Percentiles rank a stretch among this genome's conserved stretches.
Evolutionary conservation across 2,329 filamentous ascomycete genomes (phyloP).

Genomic region (Colletotrichum viniferum): DNA sequence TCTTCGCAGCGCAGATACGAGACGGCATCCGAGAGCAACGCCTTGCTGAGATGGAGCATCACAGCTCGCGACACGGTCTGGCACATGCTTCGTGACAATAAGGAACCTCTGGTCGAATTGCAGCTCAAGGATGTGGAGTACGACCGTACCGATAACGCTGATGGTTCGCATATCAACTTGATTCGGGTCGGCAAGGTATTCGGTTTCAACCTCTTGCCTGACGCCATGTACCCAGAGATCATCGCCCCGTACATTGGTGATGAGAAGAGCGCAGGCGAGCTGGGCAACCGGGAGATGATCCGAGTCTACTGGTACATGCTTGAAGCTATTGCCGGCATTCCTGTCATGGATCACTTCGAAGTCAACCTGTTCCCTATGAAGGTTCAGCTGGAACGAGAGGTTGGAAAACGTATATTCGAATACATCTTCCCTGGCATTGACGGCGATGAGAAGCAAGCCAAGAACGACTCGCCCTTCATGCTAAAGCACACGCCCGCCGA

Average conservation of each 20-base stretch:
- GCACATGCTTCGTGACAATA: conserved; percentile 89
- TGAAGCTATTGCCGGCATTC: conserved; percentile 95
- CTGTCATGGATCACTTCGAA: conserved; percentile 96
- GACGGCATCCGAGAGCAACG: conserved; percentile 72
- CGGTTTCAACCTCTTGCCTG: conserved; percentile 86
- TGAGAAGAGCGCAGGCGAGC: conserved; percentile 55
- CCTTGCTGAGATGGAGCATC: conserved; percentile 89
- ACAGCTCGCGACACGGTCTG: conserved; percentile 95
- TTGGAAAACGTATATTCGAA: conserved; percentile 92
- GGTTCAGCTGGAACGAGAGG: conserved; percentile 89
- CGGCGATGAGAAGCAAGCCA: conserved; percentile 51
- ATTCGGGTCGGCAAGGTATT: conserved; percentile 88
- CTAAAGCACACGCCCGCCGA: conserved; percentile 51
- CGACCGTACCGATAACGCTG: conserved; percentile 93
- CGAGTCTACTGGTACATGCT: conserved; percentile 98
- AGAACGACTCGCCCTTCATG: conserved; percentile 66
- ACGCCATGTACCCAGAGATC: conserved; percentile 95
- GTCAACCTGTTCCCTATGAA: conserved; percentile 92
- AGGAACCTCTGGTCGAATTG: conserved; percentile 89
- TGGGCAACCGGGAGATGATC: conserved; percentile 80
- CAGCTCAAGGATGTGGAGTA: conserved; percentile 91
- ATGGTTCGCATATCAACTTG: conserved; percentile 93
- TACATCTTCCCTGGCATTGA: conserved; percentile 94
- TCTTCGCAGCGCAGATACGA: conserved; percentile 90
- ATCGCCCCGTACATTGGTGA: conserved; percentile 86